These are phyloP conservation scores for Cylindrodendrum hubeiense DNA, from an alignment of 2,329 filamentous ascomycete genomes.

Conservation along the genomic window DNA sequence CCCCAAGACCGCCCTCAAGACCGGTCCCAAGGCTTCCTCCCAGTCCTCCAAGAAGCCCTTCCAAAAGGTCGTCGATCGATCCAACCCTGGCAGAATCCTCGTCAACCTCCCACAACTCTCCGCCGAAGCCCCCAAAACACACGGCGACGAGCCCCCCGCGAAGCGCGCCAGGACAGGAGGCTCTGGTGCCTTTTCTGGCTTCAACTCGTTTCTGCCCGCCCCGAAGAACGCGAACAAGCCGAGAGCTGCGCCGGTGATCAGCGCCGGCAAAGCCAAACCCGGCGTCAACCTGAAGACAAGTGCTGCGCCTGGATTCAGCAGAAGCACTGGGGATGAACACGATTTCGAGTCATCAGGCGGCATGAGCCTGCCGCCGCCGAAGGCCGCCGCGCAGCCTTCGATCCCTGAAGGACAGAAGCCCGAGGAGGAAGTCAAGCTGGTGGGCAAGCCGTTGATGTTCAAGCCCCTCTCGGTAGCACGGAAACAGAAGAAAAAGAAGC, in stretches of 20 bases:
- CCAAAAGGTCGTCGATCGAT: constrained; percentile 84
- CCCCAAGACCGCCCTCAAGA: constrained; percentile 47
- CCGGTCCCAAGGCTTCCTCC: constrained; percentile 46
- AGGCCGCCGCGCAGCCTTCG: constrained; percentile 56
- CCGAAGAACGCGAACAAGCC: constrained; percentile 73
- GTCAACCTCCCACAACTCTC: constrained; percentile 77
- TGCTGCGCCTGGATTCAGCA: constrained; percentile 83
- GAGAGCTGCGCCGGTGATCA: constrained; percentile 45
- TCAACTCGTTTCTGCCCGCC: constrained; percentile 88
- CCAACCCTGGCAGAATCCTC: constrained; percentile 85
- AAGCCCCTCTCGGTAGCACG: constrained; percentile 87
- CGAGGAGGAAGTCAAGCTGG: constrained; percentile 74
- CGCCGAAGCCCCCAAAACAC: constrained; percentile 52
- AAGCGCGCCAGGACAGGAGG: constrained; percentile 74
- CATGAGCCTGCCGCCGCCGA: constrained; percentile 57
- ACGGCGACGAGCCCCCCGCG: constrained; percentile 64
- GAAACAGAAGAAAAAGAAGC: constrained; percentile 76
- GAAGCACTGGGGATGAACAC: constrained; percentile 57
- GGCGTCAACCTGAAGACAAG: constrained; percentile 83
- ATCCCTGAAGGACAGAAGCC: constrained; percentile 69
- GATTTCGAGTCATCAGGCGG: constrained; percentile 35
- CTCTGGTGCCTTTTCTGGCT: constrained; percentile 78
- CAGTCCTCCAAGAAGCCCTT: constrained; percentile 70
- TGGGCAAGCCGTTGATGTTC: constrained; percentile 88
- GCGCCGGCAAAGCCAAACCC: constrained; percentile 29